Evolutionary conservation across 345 rosid species (phyloP).

Genomic region (Abelmoschus esculentus): DNA sequence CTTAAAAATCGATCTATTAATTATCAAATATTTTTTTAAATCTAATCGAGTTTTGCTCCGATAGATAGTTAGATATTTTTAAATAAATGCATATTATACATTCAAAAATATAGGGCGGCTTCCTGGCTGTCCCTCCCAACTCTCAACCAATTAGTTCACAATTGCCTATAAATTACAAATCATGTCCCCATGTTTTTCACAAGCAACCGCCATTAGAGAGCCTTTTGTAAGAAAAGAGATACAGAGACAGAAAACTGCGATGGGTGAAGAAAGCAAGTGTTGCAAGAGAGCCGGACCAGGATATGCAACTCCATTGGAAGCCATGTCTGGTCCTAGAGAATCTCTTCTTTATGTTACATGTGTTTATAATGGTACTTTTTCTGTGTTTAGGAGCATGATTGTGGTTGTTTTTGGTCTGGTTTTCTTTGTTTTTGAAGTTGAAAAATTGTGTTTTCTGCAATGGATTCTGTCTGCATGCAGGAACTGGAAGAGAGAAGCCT

Average conservation of each 20-base stretch:
- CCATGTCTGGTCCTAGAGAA: constrained; percentile 85
- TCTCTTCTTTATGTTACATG: constrained; percentile 75
- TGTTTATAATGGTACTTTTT: constrained; percentile 53
- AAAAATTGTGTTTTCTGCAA: no score
- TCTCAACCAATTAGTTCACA: neutral
- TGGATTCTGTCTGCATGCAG: constrained; percentile 21
- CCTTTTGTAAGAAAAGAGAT: neutral
- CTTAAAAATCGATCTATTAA: no score
- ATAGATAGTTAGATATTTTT: no score
- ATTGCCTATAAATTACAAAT: neutral
- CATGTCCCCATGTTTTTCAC: neutral
- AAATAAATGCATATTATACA: no score
- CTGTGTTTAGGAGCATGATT: no score
- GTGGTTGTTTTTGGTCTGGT: neutral
- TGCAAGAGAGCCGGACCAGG: constrained; percentile 68
- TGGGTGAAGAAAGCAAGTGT: constrained; percentile 18
- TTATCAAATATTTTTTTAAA: no score
- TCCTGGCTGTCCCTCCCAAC: neutral
- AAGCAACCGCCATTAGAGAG: neutral
- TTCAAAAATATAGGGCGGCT: no score
- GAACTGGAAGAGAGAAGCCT: constrained; percentile 73
- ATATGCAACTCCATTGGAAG: constrained; percentile 67
- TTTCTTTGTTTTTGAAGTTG: constrained; percentile 5
- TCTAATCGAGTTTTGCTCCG: no score
- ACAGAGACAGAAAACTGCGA: neutral